Base-by-base conservation (phyloP, 148 eudicot genomes). In the Amaranthus hypochondriacus region DNA sequence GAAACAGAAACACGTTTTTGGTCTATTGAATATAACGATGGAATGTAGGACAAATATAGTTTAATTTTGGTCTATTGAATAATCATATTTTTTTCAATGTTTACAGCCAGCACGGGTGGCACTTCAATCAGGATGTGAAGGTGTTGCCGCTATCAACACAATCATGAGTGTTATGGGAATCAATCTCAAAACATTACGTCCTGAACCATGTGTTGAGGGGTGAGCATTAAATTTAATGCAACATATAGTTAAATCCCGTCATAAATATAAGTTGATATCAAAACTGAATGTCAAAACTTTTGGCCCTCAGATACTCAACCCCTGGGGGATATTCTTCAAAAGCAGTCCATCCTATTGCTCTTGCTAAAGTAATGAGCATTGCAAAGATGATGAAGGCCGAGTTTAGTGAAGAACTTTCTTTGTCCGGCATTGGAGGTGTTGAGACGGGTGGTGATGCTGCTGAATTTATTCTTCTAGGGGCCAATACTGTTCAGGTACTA, bases 191-290 rank as follows among this genome's bases (percentile, higher is more conserved):
- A 92, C 97, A 11, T 83, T 95, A 75, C 93, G 88, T 49, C 99
- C 99, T 10, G 99, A 95, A 86, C 99, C 99, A 74, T 95, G 99
- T 77, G 99, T 95, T 14, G 99, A 95, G 81, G 99, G 99, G 99
- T 95, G 75, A 81, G 90, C 48, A 68, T 67, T 76, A 77, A 62
- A 62, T 73, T 47, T 39, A 48, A 3, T 53, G 49, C 68, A 59
- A 6, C 52, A 12, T 7, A 18, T 5, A 6, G 28, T 69, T 42
- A 1, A 5, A 7, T n/a, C 15, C 9, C 50, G 14, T n/a, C 13
- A 10, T 3, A 58, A 5, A 2, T 66, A 53, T 66, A 61, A 18
- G 64, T 54, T 11, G 28, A 28, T 53, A 8, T n/a, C 51, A 46
- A 5, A 58, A 57, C 64, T 65, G 62, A 65, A 11, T 21, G 64